Base-by-base conservation (phyloP, 805 yeast species). In the Groenewaldozyma tartarivorans region DNA sequence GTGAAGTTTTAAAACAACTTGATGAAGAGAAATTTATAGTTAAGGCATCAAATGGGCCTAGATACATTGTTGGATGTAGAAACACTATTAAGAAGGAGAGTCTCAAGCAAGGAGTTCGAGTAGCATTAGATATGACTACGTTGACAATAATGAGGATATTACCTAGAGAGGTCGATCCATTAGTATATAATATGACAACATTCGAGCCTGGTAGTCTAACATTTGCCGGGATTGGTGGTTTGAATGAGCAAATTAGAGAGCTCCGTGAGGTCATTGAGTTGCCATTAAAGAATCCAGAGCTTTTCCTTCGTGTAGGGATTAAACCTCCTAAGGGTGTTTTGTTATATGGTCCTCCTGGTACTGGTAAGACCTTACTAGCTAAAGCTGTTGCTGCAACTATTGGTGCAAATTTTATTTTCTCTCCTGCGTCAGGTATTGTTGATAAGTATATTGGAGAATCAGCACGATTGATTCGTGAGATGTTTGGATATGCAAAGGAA, bases 311-410 rank as follows among this genome's bases (percentile, higher is more conserved):
- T 61, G 96, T 92, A 26, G 98, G 98, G 37, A 92, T 92, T 63
- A 87, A 87, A 59, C 95, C 96, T n/a, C 98, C 98, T 43, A 92
- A 92, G 64, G 98, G 97, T 61, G 97, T 90, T 20, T 68, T 92
- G 47, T 71, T 92, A 39, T 92, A 92, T 58, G 98, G 98, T 5
- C 98, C 98, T 4, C 98, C 98, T 19, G 98, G 98, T 55, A 92
- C 98, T 0, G 97, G 98, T 58, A 90, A 90, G 62, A 90, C 98
- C 0, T 68, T 90, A 45, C 72, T 90, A 56, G 98, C 98, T 15
- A 88, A 92, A 57, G 97, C 97, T 0, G 96, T 88, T 35, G 97
- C 98, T 4, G 97, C 97, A 34, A 92, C 97, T 3, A 86, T 92
- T 56, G 97, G 97, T 42, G 96, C 96, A 29, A 90, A 90, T 64